phyloP scores from a whole-genome alignment of 2,329 filamentous ascomycete species.

The Hypoxylon sp. region DNA sequence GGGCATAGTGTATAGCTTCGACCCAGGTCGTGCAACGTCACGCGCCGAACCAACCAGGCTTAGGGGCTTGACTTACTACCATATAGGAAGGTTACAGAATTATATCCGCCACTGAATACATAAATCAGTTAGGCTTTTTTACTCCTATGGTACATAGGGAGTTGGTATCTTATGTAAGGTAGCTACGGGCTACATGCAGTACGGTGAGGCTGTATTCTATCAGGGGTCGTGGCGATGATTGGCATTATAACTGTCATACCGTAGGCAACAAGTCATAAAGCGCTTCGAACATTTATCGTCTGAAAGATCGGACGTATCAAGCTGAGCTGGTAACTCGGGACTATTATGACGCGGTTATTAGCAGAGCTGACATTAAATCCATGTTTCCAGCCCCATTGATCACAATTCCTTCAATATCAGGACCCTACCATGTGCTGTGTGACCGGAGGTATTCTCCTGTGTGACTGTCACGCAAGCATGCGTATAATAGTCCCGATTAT shows the following conservation, averaged over 20 bases:
- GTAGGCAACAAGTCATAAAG: background rate
- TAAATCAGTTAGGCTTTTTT: background rate
- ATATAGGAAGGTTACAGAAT: background rate
- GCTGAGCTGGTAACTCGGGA: background rate
- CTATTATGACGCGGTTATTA: background rate
- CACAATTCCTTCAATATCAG: background rate
- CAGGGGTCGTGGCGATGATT: background rate
- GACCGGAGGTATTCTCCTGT: conserved; percentile 13
- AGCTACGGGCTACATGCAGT: background rate
- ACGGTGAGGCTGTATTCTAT: conserved; percentile 1
- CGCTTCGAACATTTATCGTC: no score
- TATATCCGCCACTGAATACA: conserved; percentile 19
- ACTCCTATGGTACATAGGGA: background rate
- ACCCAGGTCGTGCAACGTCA: conserved; percentile 14
- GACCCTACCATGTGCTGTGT: conserved; percentile 5
- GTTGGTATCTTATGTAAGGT: no score
- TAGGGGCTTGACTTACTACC: background rate
- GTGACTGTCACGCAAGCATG: conserved; percentile 27
- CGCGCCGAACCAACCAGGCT: background rate
- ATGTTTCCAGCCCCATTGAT: background rate
- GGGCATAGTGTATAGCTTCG: conserved; percentile 16
- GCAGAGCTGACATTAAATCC: conserved; percentile 2
- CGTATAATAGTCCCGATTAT: conserved; percentile 34
- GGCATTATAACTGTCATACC: background rate
- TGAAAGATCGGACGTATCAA: background rate